phyloP scores from a whole-genome alignment of 257 asterid genomes.

The Plantago elongata region DNA sequence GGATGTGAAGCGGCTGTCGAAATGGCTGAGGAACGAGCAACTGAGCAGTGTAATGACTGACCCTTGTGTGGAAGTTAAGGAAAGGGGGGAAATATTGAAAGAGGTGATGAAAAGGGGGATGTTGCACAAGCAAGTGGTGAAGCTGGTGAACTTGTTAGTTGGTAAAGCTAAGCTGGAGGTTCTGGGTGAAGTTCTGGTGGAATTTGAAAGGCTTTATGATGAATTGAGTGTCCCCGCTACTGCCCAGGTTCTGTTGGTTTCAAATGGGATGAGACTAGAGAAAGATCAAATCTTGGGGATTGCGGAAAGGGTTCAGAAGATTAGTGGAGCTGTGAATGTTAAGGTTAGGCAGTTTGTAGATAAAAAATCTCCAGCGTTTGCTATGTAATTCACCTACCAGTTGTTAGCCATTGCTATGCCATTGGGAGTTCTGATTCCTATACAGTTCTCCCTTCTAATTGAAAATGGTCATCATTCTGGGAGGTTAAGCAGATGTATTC shows the following conservation, averaged over 20 bases:
- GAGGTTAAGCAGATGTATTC: no score
- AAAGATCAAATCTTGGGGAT: conserved; percentile 25
- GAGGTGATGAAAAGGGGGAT: conserved; percentile 35
- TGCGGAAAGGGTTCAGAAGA: conserved; percentile 30
- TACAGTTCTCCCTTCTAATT: no score
- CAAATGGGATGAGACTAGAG: conserved; percentile 27
- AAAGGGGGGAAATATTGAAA: conserved; percentile 29
- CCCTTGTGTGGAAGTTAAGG: conserved; percentile 25
- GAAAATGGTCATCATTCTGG: no score
- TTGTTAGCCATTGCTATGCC: no score
- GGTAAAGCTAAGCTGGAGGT: conserved; percentile 31
- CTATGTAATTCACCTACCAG: background rate
- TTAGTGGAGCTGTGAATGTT: conserved; percentile 38
- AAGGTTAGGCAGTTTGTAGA: conserved; percentile 30
- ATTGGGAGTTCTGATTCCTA: no score
- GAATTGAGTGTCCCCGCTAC: conserved; percentile 21
- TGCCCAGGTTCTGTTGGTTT: conserved; percentile 31
- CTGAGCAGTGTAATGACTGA: conserved; percentile 9
- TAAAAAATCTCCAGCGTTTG: conserved; percentile 6
- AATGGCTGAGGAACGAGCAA: conserved; percentile 27
- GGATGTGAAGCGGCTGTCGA: conserved; percentile 38
- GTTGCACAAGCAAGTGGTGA: conserved; percentile 40
- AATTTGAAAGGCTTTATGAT: conserved; percentile 43
- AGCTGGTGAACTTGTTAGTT: conserved; percentile 34
- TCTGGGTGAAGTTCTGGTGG: conserved; percentile 35